Base-by-base conservation (phyloP, 495 filamentous ascomycete species). In the Penicillium waksmanii region DNA sequence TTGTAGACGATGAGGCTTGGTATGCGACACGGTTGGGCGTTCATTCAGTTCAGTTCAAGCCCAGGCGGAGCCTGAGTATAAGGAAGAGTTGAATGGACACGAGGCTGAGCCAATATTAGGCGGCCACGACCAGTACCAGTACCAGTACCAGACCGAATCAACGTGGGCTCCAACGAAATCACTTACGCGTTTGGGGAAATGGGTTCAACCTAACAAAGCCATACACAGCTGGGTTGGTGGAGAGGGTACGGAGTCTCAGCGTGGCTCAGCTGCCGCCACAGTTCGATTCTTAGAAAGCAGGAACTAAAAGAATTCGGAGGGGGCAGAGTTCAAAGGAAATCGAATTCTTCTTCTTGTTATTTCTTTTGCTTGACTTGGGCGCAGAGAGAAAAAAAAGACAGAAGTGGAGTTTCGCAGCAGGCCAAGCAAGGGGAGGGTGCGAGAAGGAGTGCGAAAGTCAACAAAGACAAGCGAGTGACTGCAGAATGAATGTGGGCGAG, bases 401-500 rank as follows among this genome's bases (percentile, higher is more conserved):
- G 23, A 23, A 15, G 55, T 51, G 49, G 47, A 47, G 49, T 19
- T 19, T 56, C n/a, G 53, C 40, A 35, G 46, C 40, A 23, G 54
- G 21, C 25, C 21, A 42, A 51, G 56, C 56, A 58, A 58, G 56
- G 48, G 27, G 50, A 46, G n/a, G n/a, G 36, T 23, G 27, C 8
- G 35, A 25, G 43, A 49, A 38, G 47, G 25, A 56, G 47, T 31
- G 27, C 27, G 27, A 31, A 56, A 34, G 50, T 17, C 50, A 27
- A 34, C 25, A 46, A 44, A 44, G 42, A 12, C n/a, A 44, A 44
- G 42, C 15, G 42, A 44, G 42, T 13, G 42, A 44, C 42, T 44
- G 42, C 42, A 44, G 42, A 19, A 44, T 44, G 42, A 44, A 6
- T 19, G 42, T 44, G 42, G 42, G 46, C 46, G 46, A 48, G 18